Percentiles rank a stretch among this genome's conserved stretches.
Conservation (phyloP, 805 yeast species). For the Ogataea philodendri region DNA sequence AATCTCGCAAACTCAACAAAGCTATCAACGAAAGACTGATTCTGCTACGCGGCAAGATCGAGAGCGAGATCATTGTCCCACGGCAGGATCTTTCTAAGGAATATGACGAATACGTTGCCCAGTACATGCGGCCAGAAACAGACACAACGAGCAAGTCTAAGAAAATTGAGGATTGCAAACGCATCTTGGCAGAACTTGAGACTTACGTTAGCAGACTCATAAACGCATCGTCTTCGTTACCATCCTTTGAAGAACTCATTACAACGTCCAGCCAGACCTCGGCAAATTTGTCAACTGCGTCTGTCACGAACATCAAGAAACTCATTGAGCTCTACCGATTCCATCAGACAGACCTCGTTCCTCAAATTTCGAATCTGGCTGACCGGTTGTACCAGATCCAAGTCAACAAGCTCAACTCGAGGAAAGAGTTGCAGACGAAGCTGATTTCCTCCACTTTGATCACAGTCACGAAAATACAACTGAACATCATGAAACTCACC, state of each 20-base stretch:
- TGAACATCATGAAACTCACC: constrained; percentile 36
- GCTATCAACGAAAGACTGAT: constrained; percentile 24
- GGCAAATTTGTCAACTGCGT: constrained; percentile 24
- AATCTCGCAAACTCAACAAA: constrained; percentile 24
- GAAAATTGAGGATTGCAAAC: constrained; percentile 21
- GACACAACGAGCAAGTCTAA: constrained; percentile 15
- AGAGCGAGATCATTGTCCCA: constrained; percentile 36
- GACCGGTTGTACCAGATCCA: constrained; percentile 37
- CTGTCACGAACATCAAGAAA: constrained; percentile 25
- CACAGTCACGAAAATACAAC: constrained; percentile 38
- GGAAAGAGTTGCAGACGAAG: constrained; percentile 33
- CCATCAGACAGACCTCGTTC: constrained; percentile 26
- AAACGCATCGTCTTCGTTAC: constrained; percentile 25
- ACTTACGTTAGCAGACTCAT: constrained; percentile 23
- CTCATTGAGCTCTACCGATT: constrained; percentile 23
- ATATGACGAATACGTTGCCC: constrained; percentile 42
- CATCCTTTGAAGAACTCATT: constrained; percentile 32
- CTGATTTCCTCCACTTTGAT: constrained; percentile 35
- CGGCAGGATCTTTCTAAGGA: constrained; percentile 38
- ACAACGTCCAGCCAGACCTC: constrained; percentile 30
- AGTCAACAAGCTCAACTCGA: constrained; percentile 35
- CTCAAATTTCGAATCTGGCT: constrained; percentile 36
- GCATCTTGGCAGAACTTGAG: constrained; percentile 25
- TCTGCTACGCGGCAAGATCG: constrained; percentile 36
- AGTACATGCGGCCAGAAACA: constrained; percentile 28